phyloP scores from a whole-genome alignment of 129 eudicot genomes.

The Kitagawia praeruptora region DNA sequence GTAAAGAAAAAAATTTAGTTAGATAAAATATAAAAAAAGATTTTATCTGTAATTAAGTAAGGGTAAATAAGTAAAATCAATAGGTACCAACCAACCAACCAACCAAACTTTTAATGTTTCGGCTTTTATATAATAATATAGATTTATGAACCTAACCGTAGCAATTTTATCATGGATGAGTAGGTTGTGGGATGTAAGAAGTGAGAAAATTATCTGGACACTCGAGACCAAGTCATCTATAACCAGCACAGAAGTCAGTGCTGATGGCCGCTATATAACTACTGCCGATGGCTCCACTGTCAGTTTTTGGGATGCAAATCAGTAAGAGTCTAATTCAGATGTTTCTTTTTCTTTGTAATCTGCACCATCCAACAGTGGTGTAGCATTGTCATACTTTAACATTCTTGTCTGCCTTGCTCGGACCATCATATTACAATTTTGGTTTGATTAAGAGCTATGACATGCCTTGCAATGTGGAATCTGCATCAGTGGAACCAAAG shows the following conservation, averaged over 20 bases:
- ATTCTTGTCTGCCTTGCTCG: neutral
- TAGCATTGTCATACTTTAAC: neutral
- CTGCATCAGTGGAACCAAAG: slow-evolving; percentile 85
- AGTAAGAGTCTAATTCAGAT: slow-evolving; percentile 32
- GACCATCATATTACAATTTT: slow-evolving; percentile 36
- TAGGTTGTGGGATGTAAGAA: slow-evolving; percentile 89
- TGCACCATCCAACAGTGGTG: neutral
- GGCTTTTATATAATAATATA: too few species aligned
- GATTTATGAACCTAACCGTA: neutral
- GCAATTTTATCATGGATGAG: slow-evolving; percentile 11
- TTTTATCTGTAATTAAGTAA: too few species aligned
- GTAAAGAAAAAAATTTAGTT: too few species aligned
- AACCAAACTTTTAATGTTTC: too few species aligned
- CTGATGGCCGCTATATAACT: slow-evolving; percentile 78
- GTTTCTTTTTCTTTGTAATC: neutral
- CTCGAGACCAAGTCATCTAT: slow-evolving; percentile 74
- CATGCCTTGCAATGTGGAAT: slow-evolving; percentile 80
- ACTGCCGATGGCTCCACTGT: slow-evolving; percentile 78
- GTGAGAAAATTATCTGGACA: slow-evolving; percentile 60
- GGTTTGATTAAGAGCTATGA: slow-evolving; percentile 83
- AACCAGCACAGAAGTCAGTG: slow-evolving; percentile 82
- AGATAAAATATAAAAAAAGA: too few species aligned
- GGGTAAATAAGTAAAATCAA: too few species aligned
- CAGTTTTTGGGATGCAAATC: slow-evolving; percentile 89
- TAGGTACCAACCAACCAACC: too few species aligned